Percentiles rank a stretch among this genome's conserved stretches.
These are phyloP conservation scores for Apophysomyces variabilis DNA, from an alignment of 371 early-diverging fungal species.

Conservation along the genomic window DNA sequence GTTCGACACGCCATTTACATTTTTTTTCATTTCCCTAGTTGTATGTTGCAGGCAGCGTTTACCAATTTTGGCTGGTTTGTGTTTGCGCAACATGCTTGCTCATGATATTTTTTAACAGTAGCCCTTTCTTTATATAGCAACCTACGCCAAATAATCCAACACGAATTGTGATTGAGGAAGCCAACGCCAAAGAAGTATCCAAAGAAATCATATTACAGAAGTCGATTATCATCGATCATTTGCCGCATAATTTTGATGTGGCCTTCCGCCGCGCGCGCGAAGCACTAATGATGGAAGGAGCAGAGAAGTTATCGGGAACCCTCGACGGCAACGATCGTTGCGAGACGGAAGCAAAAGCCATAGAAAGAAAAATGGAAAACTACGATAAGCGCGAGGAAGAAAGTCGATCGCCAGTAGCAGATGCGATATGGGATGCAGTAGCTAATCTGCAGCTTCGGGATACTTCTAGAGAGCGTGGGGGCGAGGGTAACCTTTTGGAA, in stretches of 20 bases:
- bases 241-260: conserved; percentile 45
- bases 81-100: not conserved
- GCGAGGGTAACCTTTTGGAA: conserved; percentile 27
- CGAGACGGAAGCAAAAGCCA: too few species aligned
- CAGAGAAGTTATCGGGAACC: not conserved
- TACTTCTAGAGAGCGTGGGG: conserved; percentile 26
- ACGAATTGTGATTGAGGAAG: conserved; percentile 42
- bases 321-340: too few species aligned
- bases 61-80: conserved; percentile 46
- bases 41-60: conserved; percentile 46
- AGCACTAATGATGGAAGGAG: conserved; percentile 17
- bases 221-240: conserved; percentile 41
- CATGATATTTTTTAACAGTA: not conserved
- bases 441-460: conserved; percentile 29
- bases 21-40: conserved; percentile 21
- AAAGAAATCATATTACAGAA: conserved; percentile 35
- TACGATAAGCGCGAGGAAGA: conserved; percentile 7
- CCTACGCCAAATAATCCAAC: conserved; percentile 39
- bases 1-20: not conserved
- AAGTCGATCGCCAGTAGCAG: not conserved
- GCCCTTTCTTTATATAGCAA: conserved; percentile 20
- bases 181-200: conserved; percentile 36
- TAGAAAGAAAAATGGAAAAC: not conserved
- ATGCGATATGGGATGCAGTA: conserved; percentile 15
- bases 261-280: conserved; percentile 39